Evolutionary conservation across 2,329 filamentous ascomycete species (phyloP).

Genomic region (Sclerotinia subarctica): DNA sequence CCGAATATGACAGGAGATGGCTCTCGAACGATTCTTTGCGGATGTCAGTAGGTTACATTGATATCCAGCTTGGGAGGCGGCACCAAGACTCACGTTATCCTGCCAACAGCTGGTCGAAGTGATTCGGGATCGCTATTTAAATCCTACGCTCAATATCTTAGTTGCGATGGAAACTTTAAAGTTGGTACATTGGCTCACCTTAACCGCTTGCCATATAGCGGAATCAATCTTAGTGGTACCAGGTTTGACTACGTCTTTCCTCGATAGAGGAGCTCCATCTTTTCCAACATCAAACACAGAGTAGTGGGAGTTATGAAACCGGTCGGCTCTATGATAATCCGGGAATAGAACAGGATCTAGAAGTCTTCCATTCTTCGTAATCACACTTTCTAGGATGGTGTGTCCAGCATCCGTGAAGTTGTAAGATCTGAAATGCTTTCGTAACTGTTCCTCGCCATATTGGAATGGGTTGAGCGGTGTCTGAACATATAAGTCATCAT

Average conservation of each 20-base stretch:
- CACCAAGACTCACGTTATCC: constrained; percentile 26
- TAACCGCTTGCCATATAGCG: constrained; percentile 32
- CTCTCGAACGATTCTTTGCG: constrained; percentile 51
- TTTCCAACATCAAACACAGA: constrained; percentile 33
- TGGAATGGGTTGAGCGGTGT: constrained; percentile 41
- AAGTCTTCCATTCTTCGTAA: constrained; percentile 26
- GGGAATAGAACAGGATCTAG: constrained; percentile 28
- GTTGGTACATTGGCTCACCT: constrained; percentile 23
- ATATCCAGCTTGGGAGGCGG: neutral
- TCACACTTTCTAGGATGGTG: constrained; percentile 41
- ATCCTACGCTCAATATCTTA: constrained; percentile 25
- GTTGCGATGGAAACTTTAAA: neutral
- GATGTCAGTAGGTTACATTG: neutral
- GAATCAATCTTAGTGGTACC: constrained; percentile 31
- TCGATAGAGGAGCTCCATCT: constrained; percentile 32
- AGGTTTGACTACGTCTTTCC: constrained; percentile 25
- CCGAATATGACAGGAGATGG: constrained; percentile 59
- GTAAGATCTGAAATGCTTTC: constrained; percentile 45
- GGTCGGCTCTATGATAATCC: constrained; percentile 27
- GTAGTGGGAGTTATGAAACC: constrained; percentile 32
- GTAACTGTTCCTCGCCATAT: constrained; percentile 45
- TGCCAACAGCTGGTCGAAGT: constrained; percentile 28
- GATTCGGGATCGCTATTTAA: constrained; percentile 27
- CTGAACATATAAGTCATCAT: constrained; percentile 43
- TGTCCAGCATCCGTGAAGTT: constrained; percentile 43